phyloP scores from a whole-genome alignment of 2,329 filamentous ascomycete species.

The Ophiostoma australiae region DNA sequence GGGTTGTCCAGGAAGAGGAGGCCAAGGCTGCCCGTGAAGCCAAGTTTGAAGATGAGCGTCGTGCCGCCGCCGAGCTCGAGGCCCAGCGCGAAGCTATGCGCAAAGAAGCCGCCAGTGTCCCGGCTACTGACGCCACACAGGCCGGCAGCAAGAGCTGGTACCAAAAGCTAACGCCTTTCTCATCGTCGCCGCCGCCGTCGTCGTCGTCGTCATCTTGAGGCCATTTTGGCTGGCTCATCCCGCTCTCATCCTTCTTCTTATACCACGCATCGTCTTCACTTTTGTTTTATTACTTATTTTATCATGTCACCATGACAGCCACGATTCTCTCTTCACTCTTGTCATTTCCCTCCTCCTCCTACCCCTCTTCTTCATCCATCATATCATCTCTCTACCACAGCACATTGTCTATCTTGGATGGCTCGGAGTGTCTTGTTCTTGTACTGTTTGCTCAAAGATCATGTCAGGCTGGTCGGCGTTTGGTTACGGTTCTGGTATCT shows the following conservation, averaged over 20 bases:
- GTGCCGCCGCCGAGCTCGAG: constrained; percentile 41
- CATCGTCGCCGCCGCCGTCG: not conserved
- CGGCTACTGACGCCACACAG: not conserved
- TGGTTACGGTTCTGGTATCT: constrained; percentile 9
- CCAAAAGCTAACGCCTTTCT: not conserved
- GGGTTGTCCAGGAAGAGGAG: constrained; percentile 48
- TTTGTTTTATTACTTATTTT: constrained; percentile 1
- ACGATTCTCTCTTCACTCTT: not conserved
- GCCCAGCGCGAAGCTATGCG: constrained; percentile 47
- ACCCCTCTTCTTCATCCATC: not conserved
- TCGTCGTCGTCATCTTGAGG: not conserved
- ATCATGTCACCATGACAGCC: not conserved
- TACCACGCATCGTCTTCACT: not conserved
- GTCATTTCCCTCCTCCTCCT: not conserved
- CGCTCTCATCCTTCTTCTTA: not conserved
- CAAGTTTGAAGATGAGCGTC: constrained; percentile 35
- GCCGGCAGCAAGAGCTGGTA: constrained; percentile 15
- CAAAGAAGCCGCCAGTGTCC: constrained; percentile 42
- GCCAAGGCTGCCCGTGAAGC: constrained; percentile 41
- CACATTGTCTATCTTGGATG: not conserved
- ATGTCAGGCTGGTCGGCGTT: constrained; percentile 17
- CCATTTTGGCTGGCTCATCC: not conserved
- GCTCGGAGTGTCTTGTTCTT: constrained; percentile 9
- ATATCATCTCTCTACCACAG: not conserved
- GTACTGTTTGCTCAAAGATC: not conserved